These are phyloP conservation scores for Oropetium thomaeum DNA, from an alignment of 176 grass and related monocot genomes.

Conservation along the genomic window DNA sequence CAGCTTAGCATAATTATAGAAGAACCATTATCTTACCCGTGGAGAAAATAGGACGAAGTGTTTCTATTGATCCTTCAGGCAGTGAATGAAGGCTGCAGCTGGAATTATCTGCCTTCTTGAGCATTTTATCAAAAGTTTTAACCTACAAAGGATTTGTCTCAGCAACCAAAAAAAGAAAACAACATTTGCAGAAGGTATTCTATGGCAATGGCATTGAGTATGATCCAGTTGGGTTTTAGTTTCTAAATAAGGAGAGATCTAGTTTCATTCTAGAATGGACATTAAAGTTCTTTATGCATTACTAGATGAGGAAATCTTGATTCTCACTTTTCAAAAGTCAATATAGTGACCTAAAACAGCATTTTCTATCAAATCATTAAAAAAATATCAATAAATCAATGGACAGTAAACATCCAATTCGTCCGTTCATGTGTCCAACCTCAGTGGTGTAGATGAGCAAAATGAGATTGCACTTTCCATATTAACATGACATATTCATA, in stretches of 20 bases:
- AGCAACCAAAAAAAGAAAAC: constrained; percentile 17
- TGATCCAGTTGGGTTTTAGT: not conserved
- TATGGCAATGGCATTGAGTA: not conserved
- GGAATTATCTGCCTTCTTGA: constrained; percentile 70
- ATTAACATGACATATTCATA: constrained; percentile 21
- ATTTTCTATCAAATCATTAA: not conserved
- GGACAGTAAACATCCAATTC: not conserved
- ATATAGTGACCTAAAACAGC: not conserved
- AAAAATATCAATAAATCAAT: not conserved
- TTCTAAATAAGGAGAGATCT: constrained; percentile 20
- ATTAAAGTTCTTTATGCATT: not conserved
- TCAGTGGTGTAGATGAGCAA: not conserved
- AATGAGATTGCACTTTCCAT: not conserved
- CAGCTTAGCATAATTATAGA: constrained; percentile 2
- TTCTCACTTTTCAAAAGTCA: not conserved
- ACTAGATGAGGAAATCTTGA: too few species aligned
- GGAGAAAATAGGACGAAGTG: constrained; percentile 58
- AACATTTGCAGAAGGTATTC: not conserved
- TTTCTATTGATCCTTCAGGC: constrained; percentile 59
- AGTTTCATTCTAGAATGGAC: constrained; percentile 6
- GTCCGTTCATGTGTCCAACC: not conserved
- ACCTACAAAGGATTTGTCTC: constrained; percentile 43
- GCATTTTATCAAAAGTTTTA: constrained; percentile 79
- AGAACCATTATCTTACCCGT: constrained; percentile 32
- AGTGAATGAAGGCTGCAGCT: constrained; percentile 52